These are phyloP conservation scores for Pedinophyceae sp. DNA, from an alignment of 139 green algal species.

Conservation along the genomic window DNA sequence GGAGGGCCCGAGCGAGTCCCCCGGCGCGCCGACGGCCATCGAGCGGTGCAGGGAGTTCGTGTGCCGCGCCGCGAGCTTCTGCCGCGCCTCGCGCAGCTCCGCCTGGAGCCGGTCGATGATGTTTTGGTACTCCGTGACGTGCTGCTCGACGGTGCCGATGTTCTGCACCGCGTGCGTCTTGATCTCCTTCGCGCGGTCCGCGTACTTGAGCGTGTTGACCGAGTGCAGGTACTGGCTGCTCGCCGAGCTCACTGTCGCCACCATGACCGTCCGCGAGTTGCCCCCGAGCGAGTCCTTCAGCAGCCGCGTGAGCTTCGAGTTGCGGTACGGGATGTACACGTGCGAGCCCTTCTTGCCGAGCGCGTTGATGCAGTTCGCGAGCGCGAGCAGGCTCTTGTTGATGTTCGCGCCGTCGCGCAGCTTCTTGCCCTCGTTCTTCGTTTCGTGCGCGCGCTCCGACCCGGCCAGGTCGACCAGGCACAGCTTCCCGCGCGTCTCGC, in stretches of 20 bases:
- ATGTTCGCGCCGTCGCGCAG: constrained; percentile 26
- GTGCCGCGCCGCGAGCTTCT: too few species aligned
- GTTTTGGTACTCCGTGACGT: too few species aligned
- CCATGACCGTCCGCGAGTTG: constrained; percentile 71
- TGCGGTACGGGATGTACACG: constrained; percentile 18
- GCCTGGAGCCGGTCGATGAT: neutral
- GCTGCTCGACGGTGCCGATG: too few species aligned
- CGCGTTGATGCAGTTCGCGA: constrained; percentile 37
- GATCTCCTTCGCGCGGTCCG: constrained; percentile 64
- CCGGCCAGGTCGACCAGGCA: constrained; percentile 29
- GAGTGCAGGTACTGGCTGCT: constrained; percentile 66
- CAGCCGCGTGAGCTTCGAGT: constrained; percentile 23
- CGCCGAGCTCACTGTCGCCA: constrained; percentile 48
- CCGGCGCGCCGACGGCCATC: too few species aligned
- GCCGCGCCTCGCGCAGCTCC: too few species aligned
- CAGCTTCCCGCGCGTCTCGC: constrained; percentile 15
- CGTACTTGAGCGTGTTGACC: constrained; percentile 44
- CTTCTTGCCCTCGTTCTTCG: constrained; percentile 8
- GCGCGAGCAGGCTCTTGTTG: constrained; percentile 23
- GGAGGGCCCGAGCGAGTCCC: too few species aligned
- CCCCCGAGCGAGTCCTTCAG: constrained; percentile 57
- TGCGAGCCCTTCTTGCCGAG: constrained; percentile 25
- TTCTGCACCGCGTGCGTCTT: constrained; percentile 73
- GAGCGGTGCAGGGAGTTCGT: too few species aligned
- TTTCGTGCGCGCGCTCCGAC: constrained; percentile 11